phyloP scores from a whole-genome alignment of 1,284 basidiomycete genomes.

The Amylostereum areolatum region DNA sequence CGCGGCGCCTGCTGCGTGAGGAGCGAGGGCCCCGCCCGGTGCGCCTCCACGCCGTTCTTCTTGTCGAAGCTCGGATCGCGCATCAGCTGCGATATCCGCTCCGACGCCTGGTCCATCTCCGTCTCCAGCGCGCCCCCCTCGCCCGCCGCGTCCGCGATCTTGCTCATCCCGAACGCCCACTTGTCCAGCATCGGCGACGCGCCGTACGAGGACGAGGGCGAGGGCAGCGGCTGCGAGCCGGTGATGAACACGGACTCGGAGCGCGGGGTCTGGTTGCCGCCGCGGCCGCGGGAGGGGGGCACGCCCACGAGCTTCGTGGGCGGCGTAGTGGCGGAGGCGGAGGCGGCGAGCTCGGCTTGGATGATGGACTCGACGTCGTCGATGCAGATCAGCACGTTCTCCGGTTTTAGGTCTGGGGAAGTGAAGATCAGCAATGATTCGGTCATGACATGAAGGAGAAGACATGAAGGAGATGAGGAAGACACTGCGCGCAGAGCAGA shows the following conservation, averaged over 20 bases:
- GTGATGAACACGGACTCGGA: constrained; percentile 90
- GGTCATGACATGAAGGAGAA: constrained; percentile 1
- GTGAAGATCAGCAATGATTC: neutral
- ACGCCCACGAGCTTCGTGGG: constrained; percentile 87
- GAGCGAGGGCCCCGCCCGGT: constrained; percentile 66
- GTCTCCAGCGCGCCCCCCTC: constrained; percentile 14
- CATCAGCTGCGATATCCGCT: constrained; percentile 63
- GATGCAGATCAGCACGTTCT: constrained; percentile 96
- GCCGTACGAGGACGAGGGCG: constrained; percentile 68
- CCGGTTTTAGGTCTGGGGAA: constrained; percentile 84
- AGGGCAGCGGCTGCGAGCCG: constrained; percentile 88
- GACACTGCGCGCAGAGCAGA: too few relatives aligned
- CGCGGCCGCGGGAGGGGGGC: constrained; percentile 89
- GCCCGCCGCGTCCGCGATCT: constrained; percentile 33
- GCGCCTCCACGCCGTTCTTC: constrained; percentile 36
- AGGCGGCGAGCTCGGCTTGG: constrained; percentile 67
- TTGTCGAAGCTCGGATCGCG: constrained; percentile 50
- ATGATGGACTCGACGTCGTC: constrained; percentile 97
- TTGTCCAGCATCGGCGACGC: constrained; percentile 83
- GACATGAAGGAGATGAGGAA: constrained; percentile 3
- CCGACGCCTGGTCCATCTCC: constrained; percentile 41
- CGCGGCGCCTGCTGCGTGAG: constrained; percentile 72
- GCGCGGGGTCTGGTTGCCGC: constrained; percentile 96
- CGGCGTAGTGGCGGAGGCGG: constrained; percentile 40
- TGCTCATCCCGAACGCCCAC: constrained; percentile 90